A percentile compares a stretch with the other conserved stretches of the same genome.
These are phyloP conservation scores for Sporothrix dimorphospora DNA, from an alignment of 2,329 filamentous ascomycete genomes.

Conservation along the genomic window DNA sequence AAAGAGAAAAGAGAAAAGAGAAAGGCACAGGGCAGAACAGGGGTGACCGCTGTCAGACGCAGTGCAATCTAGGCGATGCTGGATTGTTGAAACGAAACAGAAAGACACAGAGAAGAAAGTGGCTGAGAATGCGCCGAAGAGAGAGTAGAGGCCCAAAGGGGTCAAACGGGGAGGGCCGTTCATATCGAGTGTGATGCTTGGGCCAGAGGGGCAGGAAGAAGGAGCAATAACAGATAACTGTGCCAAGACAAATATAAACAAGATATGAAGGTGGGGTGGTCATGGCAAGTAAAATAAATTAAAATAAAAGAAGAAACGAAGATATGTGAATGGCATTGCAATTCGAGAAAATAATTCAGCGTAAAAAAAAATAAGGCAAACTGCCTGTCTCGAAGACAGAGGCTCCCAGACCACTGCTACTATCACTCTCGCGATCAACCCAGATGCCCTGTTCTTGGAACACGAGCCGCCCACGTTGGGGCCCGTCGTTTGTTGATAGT, in stretches of 20 bases:
- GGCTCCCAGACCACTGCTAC: neutral
- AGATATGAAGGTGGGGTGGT: neutral
- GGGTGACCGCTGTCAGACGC: neutral
- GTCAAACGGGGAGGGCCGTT: constrained; percentile 12
- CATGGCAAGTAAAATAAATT: neutral
- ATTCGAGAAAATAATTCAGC: neutral
- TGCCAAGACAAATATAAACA: constrained; percentile 19
- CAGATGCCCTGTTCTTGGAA: constrained; percentile 24
- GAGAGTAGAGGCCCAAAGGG: neutral
- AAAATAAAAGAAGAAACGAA: neutral
- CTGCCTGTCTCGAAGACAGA: no score
- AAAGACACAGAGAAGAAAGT: neutral
- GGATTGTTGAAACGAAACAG: constrained; percentile 14
- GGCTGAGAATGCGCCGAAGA: constrained; percentile 17
- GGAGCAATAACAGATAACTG: neutral
- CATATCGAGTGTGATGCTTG: constrained; percentile 20
- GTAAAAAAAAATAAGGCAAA: neutral
- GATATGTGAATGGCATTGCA: neutral
- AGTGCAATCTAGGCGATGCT: neutral
- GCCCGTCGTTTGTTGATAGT: constrained; percentile 5
- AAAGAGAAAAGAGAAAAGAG: neutral
- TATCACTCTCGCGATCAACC: neutral
- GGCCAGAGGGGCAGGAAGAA: neutral
- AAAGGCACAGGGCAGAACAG: neutral
- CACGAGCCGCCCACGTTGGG: constrained; percentile 1